phyloP scores from a whole-genome alignment of 139 green algal species.

The Chlorella ohadii region DNA sequence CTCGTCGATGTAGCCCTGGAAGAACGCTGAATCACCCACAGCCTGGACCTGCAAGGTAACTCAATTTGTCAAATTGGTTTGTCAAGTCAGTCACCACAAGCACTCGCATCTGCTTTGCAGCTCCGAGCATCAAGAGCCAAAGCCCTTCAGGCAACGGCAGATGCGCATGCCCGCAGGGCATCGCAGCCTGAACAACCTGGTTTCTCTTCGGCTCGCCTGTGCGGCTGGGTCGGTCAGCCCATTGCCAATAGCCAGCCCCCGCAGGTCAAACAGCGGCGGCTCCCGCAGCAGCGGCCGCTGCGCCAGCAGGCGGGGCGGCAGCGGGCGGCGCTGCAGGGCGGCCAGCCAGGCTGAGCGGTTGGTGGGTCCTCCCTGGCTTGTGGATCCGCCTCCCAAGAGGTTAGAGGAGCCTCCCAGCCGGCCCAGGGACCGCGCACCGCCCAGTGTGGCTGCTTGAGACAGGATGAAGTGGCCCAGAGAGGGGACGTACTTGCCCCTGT shows the following conservation, averaged over 20 bases:
- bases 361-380: too few relatives aligned
- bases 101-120: too few relatives aligned
- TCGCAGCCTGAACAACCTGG: too few relatives aligned
- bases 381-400: too few relatives aligned
- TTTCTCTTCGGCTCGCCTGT: conserved; percentile 61
- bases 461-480: conserved; percentile 74
- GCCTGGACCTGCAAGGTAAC: conserved; percentile 66
- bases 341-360: background rate
- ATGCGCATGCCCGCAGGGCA: too few relatives aligned
- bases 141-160: too few relatives aligned
- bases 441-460: conserved; percentile 24
- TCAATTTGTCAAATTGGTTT: too few relatives aligned
- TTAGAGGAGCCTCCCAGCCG: too few relatives aligned
- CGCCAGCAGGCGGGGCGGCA: conserved; percentile 2
- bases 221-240: conserved; percentile 86
- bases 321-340: background rate
- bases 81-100: too few relatives aligned
- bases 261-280: conserved; percentile 61
- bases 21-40: conserved; percentile 57
- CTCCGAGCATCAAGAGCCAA: too few relatives aligned
- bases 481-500: conserved; percentile 39
- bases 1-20: conserved; percentile 62
- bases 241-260: conserved; percentile 85
- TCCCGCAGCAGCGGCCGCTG: background rate
- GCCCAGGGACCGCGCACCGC: background rate